Conservation (phyloP, 1,139 yeast genomes). For the Scheffersomyces segobiensis region DNA sequence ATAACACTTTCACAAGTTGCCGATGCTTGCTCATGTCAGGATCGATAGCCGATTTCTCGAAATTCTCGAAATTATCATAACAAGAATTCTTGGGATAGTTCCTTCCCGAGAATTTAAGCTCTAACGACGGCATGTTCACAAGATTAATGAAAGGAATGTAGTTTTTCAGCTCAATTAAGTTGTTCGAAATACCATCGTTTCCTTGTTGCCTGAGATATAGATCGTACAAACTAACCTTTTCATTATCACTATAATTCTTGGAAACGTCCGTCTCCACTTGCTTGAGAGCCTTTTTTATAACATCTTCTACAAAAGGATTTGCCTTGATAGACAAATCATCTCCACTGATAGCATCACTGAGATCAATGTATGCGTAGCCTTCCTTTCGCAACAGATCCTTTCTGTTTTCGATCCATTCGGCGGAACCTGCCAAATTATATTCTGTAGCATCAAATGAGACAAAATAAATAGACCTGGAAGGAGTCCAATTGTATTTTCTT, state of each 20-base stretch:
- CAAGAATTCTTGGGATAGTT: conserved; percentile 64
- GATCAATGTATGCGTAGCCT: conserved; percentile 74
- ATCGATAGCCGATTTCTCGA: conserved; percentile 49
- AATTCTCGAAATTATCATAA: conserved; percentile 63
- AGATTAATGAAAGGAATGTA: conserved; percentile 65
- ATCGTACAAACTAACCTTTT: conserved; percentile 23
- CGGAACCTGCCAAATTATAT: conserved; percentile 81
- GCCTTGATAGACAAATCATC: conserved; percentile 57
- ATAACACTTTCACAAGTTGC: conserved; percentile 57
- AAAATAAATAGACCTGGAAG: conserved; percentile 79
- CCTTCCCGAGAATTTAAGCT: conserved; percentile 49
- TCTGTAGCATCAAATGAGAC: conserved; percentile 85
- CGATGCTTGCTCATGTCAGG: conserved; percentile 57
- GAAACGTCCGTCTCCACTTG: conserved; percentile 24
- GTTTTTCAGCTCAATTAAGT: conserved; percentile 57
- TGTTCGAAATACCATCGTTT: conserved; percentile 33
- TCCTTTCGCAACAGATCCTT: conserved; percentile 54
- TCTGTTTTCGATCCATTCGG: conserved; percentile 73
- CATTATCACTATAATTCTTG: conserved; percentile 7
- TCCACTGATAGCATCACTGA: conserved; percentile 74
- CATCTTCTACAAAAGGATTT: conserved; percentile 61
- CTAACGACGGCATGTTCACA: conserved; percentile 70
- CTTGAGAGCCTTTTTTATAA: conserved; percentile 42
- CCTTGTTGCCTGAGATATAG: conserved; percentile 28
- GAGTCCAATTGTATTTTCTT: conserved; percentile 73